Base-by-base conservation (phyloP, 257 asterid species). In the Nicotiana tomentosiformis region DNA sequence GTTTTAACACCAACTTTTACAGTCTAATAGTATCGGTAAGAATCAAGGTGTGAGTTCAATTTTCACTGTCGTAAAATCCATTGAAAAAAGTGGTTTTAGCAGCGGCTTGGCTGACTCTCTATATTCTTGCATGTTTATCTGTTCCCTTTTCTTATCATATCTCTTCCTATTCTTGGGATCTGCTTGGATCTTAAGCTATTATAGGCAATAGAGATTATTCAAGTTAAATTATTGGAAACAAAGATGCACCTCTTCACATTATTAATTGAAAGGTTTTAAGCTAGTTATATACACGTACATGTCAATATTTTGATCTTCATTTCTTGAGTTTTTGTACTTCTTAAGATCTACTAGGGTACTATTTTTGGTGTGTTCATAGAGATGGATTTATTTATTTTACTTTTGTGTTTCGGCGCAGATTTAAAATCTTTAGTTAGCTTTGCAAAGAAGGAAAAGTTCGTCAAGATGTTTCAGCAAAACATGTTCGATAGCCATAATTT, bases 381-480 rank as follows among this genome's bases (percentile, higher is more conserved):
- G 26, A 14, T 7, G 4, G 6, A 43, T 77, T 72, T 65, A 14
- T 49, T 37, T 77, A 55, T 23, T 23, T 23, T 23, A 23, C 26
- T 23, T 23, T 23, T 23, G 26, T 23, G 26, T 23, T 23, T 23
- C 26, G 26, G 26, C 26, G 26, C 26, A 23, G 82, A 79, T 57
- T 55, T 80, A 66, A 51, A 8, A 56, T 20, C 18, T 15, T 76
- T 12, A 37, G 49, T 79, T 10, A 51, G 66, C 46, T 32, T 64
- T 77, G 32, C 78, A 67, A 9, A 49, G 32, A 20, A 23, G 29
- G n/a, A 43, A 46, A 12, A 55, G 16, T 43, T 23, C 4, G 9
- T 35, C 61, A 83, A 87, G 88, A 93, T 93, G 98, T 92, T 86
- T 87, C 94, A 92, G 30, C 90, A 95, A 61, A 91, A 88, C 85